A percentile compares a stretch with the other conserved stretches of the same genome.
Conservation (phyloP, 805 yeast species). For the Yarrowia deformans region DNA sequence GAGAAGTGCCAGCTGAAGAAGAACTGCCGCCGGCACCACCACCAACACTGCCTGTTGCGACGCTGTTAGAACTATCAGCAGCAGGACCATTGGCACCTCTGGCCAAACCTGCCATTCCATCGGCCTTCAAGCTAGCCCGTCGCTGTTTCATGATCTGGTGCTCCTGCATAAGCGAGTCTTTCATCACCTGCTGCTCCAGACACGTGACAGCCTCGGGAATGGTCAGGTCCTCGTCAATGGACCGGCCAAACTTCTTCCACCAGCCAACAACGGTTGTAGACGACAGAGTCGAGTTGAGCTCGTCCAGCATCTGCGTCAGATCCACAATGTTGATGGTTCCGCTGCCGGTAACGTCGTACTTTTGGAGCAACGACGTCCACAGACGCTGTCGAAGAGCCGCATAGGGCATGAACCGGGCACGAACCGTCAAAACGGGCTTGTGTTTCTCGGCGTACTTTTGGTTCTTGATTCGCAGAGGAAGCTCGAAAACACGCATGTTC, state of each 20-base stretch:
- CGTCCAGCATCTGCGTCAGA: slow-evolving; percentile 67
- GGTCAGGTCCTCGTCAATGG: slow-evolving; percentile 55
- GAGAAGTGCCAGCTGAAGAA: neutral
- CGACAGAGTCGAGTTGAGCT: slow-evolving; percentile 62
- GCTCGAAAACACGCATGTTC: slow-evolving; percentile 45
- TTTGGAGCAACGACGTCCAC: slow-evolving; percentile 69
- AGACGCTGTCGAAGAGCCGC: slow-evolving; percentile 66
- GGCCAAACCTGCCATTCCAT: neutral
- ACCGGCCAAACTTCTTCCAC: slow-evolving; percentile 47
- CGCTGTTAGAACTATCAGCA: neutral
- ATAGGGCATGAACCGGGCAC: slow-evolving; percentile 73
- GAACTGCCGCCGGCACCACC: neutral
- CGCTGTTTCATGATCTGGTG: slow-evolving; percentile 21
- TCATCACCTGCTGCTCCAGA: slow-evolving; percentile 54
- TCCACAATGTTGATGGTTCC: slow-evolving; percentile 64
- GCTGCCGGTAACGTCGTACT: slow-evolving; percentile 57
- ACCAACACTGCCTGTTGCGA: neutral
- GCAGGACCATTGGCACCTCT: neutral
- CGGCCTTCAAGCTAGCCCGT: slow-evolving; percentile 7
- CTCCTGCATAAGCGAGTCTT: slow-evolving; percentile 42
- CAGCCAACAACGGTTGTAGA: slow-evolving; percentile 47
- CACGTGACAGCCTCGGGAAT: slow-evolving; percentile 63
- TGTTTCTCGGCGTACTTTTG: slow-evolving; percentile 51
- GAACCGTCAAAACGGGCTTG: slow-evolving; percentile 63
- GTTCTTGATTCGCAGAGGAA: slow-evolving; percentile 52